These are phyloP conservation scores for Dalbergia cultrata DNA, from an alignment of 306 rosid species.

Conservation along the genomic window DNA sequence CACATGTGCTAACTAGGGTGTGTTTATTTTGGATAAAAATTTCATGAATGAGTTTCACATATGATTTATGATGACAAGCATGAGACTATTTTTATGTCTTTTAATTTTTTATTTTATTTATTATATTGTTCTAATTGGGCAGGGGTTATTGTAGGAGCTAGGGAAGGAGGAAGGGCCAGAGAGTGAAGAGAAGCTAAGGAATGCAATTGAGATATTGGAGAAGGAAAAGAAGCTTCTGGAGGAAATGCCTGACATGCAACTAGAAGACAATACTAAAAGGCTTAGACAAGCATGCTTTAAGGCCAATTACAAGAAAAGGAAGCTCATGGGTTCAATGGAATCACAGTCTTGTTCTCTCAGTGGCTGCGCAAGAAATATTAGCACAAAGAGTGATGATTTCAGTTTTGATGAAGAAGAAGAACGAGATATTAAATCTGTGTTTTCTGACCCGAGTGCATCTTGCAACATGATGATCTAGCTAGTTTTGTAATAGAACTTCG, in stretches of 20 bases:
- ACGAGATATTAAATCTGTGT: slow-evolving; percentile 13
- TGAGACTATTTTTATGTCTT: too few relatives aligned
- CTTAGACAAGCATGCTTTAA: slow-evolving; percentile 93
- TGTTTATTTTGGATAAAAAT: too few relatives aligned
- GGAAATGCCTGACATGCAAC: slow-evolving; percentile 76
- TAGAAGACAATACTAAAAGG: slow-evolving; percentile 69
- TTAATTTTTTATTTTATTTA: background rate
- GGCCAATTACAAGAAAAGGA: slow-evolving; percentile 90
- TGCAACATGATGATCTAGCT: background rate
- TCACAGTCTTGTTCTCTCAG: background rate
- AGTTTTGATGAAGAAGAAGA: slow-evolving; percentile 3
- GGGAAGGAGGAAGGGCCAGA: slow-evolving; percentile 57
- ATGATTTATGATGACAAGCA: too few relatives aligned
- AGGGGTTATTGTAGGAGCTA: slow-evolving; percentile 53
- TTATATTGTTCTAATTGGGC: background rate
- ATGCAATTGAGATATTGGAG: slow-evolving; percentile 67
- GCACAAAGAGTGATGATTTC: background rate
- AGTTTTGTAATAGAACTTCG: background rate
- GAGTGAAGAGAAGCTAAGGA: slow-evolving; percentile 57
- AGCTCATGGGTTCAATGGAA: slow-evolving; percentile 46
- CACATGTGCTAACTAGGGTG: background rate
- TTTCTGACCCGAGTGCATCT: background rate
- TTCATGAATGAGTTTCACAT: too few relatives aligned
- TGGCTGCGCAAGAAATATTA: background rate
- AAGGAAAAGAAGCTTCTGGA: slow-evolving; percentile 79